Base-by-base conservation (phyloP, 1,284 basidiomycete genomes). In the Macrocystidia cucumis region DNA sequence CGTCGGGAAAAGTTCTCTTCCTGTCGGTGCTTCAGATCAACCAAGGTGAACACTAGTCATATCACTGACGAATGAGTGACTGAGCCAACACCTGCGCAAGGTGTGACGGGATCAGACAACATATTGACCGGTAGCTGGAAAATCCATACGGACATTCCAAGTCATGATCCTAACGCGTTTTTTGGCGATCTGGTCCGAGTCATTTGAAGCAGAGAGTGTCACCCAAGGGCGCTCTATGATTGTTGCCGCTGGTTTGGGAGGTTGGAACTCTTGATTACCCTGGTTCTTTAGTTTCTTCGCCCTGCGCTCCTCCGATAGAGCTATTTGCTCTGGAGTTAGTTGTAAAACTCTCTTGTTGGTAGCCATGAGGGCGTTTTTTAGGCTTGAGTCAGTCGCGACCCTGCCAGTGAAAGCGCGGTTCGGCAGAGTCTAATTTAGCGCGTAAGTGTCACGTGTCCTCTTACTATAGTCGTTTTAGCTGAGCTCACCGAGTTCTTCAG, bases 11-110 rank as follows among this genome's bases (percentile, higher is more conserved):
- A 93, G 66, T 35, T 89, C 78, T 29, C 90, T 72, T 23, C 89
- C 89, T 91, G n/a, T 16, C 11, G 11, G 29, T 4, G 11, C n/a
- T n/a, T n/a, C n/a, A n/a, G n/a, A n/a, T n/a, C n/a, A n/a, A n/a
- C n/a, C n/a, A n/a, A n/a, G n/a, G n/a, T n/a, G 13, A 24, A 37
- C 34, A 6, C 26, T 19, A 32, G 28, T 8, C 9, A 31, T 37
- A 31, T 16, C 18, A 72, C 83, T 60, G 57, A 87, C 85, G 76
- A 51, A 89, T 73, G 44, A 88, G 67, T 47, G 67, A 74, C 54
- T 89, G 86, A 1, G 86, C 85, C 29, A 89, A 69, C 31, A 88
- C 53, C 84, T 87, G n/a, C n/a, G n/a, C n/a, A n/a, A n/a, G n/a
- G n/a, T n/a, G n/a, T n/a, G n/a, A n/a, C n/a, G n/a, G n/a, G n/a